Conservation (phyloP, 225 moss, liverwort and hornwort species). For the Antitrichia curtipendula region DNA sequence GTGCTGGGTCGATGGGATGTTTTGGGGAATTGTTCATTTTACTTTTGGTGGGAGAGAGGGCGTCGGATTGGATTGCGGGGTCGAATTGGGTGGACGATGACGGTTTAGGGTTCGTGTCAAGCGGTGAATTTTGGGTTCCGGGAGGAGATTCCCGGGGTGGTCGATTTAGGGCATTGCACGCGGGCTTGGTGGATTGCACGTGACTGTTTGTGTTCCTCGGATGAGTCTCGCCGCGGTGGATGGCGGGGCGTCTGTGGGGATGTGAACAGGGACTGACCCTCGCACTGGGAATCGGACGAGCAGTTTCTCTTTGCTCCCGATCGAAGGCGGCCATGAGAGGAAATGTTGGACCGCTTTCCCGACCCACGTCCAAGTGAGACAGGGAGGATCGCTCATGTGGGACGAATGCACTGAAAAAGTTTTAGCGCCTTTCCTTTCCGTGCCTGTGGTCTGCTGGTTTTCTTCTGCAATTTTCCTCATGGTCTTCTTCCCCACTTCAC, state of each 20-base stretch:
- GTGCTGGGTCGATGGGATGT: not conserved
- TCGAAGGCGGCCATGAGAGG: not conserved
- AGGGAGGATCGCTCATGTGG: not conserved
- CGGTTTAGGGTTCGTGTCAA: slow-evolving; percentile 7
- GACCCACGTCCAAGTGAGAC: not conserved
- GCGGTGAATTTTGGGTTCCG: not conserved
- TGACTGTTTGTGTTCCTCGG: not conserved
- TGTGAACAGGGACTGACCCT: not conserved
- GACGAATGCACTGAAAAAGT: no score
- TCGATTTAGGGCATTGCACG: not conserved
- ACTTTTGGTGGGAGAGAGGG: not conserved
- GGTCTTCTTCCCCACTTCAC: not conserved
- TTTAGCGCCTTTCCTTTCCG: not conserved
- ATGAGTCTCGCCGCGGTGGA: not conserved
- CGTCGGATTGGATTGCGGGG: not conserved
- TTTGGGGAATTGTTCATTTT: not conserved
- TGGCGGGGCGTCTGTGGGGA: not conserved
- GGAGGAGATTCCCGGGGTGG: not conserved
- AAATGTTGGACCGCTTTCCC: not conserved
- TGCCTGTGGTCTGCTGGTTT: not conserved
- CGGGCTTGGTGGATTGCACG: not conserved
- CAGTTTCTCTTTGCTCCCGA: not conserved
- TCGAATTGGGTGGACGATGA: not conserved
- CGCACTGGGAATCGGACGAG: not conserved
- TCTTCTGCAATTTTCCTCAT: not conserved